Conservation (phyloP, 352 stramenopile genomes). For the Elongisporangium senticosum region DNA sequence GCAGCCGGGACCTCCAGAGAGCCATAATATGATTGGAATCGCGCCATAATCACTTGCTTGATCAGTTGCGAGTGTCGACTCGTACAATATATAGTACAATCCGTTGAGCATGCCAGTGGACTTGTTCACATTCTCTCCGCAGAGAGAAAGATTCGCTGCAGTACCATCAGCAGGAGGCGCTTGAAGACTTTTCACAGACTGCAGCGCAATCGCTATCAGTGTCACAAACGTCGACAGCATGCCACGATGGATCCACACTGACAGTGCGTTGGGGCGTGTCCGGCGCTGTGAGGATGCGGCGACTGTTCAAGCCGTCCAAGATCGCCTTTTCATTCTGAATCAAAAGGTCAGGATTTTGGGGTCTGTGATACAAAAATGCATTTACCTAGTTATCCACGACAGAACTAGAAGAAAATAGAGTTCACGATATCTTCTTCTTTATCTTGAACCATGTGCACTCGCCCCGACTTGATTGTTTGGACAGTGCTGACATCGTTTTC, state of each 20-base stretch:
- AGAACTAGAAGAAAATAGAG: conserved; percentile 31
- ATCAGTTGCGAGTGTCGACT: conserved; percentile 20
- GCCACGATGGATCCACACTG: background rate
- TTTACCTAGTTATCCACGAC: background rate
- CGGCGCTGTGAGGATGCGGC: too few relatives aligned
- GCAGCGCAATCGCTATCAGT: background rate
- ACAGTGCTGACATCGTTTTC: background rate
- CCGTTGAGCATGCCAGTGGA: conserved; percentile 56
- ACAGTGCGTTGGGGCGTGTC: background rate
- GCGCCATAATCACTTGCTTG: background rate
- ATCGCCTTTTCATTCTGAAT: background rate
- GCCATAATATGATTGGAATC: conserved; percentile 93
- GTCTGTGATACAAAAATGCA: too few relatives aligned
- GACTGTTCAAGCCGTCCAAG: background rate
- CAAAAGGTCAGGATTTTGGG: background rate
- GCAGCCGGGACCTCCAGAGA: conserved; percentile 95
- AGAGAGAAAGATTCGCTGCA: conserved; percentile 26
- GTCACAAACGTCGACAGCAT: background rate
- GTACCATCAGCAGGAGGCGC: background rate
- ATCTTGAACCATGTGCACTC: conserved; percentile 7
- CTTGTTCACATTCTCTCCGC: conserved; percentile 49
- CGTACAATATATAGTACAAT: conserved; percentile 76
- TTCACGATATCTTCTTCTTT: conserved; percentile 14
- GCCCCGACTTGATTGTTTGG: background rate
- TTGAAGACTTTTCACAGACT: conserved; percentile 3